Conservation (phyloP, 805 yeast species). For the Zygoascus tannicola region DNA sequence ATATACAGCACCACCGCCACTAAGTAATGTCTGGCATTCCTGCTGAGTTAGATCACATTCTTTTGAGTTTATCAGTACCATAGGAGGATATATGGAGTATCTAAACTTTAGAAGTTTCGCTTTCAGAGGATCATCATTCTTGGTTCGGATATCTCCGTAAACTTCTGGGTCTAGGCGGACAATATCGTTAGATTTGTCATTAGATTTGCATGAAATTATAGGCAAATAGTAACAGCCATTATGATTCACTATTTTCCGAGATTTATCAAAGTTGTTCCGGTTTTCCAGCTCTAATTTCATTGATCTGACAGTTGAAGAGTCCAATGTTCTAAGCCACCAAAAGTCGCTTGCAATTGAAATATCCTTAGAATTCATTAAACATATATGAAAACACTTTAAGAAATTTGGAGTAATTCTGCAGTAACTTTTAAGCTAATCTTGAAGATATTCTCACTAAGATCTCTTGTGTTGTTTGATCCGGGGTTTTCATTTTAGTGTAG, state of each 20-base stretch:
- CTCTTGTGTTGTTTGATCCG: no score
- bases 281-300: not conserved
- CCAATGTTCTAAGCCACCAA: not conserved
- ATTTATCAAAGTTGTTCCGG: not conserved
- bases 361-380: no score
- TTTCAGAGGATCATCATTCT: not conserved
- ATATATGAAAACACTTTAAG: no score
- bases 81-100: conserved; percentile 58
- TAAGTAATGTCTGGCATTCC: not conserved
- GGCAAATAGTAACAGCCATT: not conserved
- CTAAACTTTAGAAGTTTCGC: conserved; percentile 20
- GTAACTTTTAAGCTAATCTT: no score
- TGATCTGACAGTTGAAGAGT: not conserved
- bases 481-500: no score
- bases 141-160: no score
- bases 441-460: no score
- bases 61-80: conserved; percentile 39
- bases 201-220: not conserved
- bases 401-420: no score
- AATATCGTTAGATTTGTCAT: no score
- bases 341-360: no score
- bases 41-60: conserved; percentile 19
- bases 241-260: not conserved
- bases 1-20: not conserved
- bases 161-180: no score